Base-by-base conservation (phyloP, 1,139 yeast genomes). In the Groenewaldozyma sp. region DNA sequence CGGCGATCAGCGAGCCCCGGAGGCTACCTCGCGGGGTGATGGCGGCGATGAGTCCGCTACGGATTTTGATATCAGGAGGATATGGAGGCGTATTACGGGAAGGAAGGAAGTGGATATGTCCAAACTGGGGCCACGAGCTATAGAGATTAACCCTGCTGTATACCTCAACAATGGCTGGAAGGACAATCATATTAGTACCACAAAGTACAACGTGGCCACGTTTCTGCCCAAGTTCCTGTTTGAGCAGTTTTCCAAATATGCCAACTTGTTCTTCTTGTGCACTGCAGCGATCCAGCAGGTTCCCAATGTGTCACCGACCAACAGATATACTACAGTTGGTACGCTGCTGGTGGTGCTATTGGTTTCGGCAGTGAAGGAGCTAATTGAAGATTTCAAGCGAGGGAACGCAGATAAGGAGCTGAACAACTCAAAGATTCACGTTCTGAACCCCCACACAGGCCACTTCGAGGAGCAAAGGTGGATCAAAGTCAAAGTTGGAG, bases 241-340 rank as follows among this genome's bases (percentile, higher is more conserved):
- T 55, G 98, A 93, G 63, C 98, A 93, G 62, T 93, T 93, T 62
- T 83, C 96, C 47, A 93, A 91, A 60, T 93, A 93, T 59, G 97
- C 99, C 21, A 93, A 93, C 58, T 68, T 93, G 60, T 93, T 93
- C 63, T 93, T 93, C 60, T 65, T 93, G 40, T 84, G 86, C 66
- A 93, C 99, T 0, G 82, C 97, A 3, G 71, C 76, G 32, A 91
- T 93, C 51, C 99, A 93, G 65, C 99, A 93, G 59, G 97, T 93
- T 11, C 99, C 98, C 3, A 76, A 81, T 50, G 97, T 91, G 3
- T 80, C 96, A 0, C 99, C 99, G 3, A 93, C 98, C 0, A 93
- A 91, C 62, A 68, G 96, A 62, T 93, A 78, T 57, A 93, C 99
- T 5, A 93, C 99, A 0, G 83, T 91, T 42, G 94, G 95, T 29